phyloP scores from a whole-genome alignment of 768 basidiomycete species.

The Hortiboletus campestris region DNA sequence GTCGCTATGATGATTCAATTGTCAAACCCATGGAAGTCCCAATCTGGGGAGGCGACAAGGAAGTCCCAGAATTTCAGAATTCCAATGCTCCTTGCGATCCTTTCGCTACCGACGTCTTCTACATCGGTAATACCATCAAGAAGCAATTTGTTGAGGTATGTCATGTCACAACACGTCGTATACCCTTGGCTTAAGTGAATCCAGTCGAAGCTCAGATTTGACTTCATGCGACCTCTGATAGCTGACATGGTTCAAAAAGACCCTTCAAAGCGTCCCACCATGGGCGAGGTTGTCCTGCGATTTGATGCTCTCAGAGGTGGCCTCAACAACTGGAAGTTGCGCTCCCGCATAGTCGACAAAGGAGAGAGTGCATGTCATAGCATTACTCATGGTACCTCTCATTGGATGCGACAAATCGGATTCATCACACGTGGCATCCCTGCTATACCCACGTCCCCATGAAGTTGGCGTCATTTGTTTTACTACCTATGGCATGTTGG shows the following conservation, averaged over 20 bases:
- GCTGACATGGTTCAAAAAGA: constrained; percentile 39
- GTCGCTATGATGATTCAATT: constrained; percentile 26
- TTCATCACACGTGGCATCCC: constrained; percentile 17
- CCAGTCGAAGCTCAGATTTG: constrained; percentile 11
- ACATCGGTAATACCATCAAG: constrained; percentile 39
- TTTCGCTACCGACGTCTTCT: constrained; percentile 45
- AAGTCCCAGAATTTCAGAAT: constrained; percentile 38
- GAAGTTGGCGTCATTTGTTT: background rate
- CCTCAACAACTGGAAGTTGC: constrained; percentile 26
- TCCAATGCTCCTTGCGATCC: constrained; percentile 30
- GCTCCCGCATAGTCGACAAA: constrained; percentile 24
- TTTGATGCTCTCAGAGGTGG: constrained; percentile 23
- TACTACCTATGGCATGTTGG: background rate
- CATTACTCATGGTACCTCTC: constrained; percentile 5
- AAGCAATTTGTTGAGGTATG: constrained; percentile 32
- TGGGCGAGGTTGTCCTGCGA: constrained; percentile 34
- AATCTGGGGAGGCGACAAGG: constrained; percentile 40
- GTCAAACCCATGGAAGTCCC: constrained; percentile 26
- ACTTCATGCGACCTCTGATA: constrained; percentile 36
- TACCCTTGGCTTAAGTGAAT: background rate
- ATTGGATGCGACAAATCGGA: constrained; percentile 27
- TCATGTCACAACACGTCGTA: background rate
- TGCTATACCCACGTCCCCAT: constrained; percentile 14
- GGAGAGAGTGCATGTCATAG: background rate
- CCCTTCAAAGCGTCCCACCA: constrained; percentile 37